Conservation (phyloP, 768 basidiomycete genomes). For the Rhodotorula kratochvilovae region DNA sequence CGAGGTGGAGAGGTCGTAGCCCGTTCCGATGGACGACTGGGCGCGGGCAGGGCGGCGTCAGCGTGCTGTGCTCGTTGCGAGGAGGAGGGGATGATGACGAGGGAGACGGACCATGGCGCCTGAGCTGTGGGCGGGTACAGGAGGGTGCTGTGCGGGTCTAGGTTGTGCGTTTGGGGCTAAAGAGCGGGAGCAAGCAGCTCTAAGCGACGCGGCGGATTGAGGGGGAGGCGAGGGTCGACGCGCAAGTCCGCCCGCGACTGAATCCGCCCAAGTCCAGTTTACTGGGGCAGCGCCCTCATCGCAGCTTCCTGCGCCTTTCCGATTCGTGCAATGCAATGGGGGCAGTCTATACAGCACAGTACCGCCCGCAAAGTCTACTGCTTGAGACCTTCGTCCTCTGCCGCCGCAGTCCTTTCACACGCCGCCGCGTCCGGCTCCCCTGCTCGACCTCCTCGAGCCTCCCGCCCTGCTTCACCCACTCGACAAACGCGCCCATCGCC, state of each 20-base stretch:
- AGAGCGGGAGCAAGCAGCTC: background rate
- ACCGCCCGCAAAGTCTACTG: background rate
- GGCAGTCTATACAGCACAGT: background rate
- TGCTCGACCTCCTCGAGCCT: no score
- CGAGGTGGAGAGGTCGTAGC: slow-evolving; percentile 91
- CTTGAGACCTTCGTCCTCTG: background rate
- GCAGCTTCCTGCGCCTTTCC: background rate
- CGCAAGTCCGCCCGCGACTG: background rate
- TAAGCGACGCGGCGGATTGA: no score
- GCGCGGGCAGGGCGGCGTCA: background rate
- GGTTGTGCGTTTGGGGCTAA: background rate
- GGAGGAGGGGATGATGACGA: background rate
- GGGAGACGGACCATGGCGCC: slow-evolving; percentile 4
- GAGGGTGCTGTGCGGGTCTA: background rate
- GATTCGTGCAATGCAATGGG: background rate
- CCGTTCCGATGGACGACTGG: slow-evolving; percentile 97
- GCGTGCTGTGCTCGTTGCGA: background rate
- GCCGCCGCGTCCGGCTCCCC: background rate
- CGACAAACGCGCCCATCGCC: slow-evolving; percentile 9
- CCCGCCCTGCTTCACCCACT: background rate
- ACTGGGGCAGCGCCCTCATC: background rate
- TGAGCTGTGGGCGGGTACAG: no score
- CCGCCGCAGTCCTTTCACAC: background rate
- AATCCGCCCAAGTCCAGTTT: background rate
- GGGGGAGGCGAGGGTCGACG: background rate